Conservation (phyloP, 2,329 filamentous ascomycete genomes). For the Aspergillus jensenii region DNA sequence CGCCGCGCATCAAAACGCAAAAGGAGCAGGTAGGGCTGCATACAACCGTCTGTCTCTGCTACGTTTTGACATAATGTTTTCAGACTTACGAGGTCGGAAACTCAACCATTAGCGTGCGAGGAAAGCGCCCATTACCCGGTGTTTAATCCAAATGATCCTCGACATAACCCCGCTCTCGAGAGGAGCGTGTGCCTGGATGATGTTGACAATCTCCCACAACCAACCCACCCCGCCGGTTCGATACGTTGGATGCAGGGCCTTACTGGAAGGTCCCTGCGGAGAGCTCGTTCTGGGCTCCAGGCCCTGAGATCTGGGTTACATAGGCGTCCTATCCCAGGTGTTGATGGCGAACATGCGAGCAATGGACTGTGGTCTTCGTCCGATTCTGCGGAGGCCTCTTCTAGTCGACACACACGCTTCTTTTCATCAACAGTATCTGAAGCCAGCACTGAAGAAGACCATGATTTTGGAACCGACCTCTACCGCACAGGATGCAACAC, state of each 20-base stretch:
- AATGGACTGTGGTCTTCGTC: conserved; percentile 14
- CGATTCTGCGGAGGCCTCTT: conserved; percentile 22
- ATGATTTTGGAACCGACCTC: conserved; percentile 27
- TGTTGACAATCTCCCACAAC: conserved; percentile 12
- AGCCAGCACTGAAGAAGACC: conserved; percentile 30
- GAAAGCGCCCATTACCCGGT: conserved; percentile 37
- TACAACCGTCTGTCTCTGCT: background rate
- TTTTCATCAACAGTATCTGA: conserved; percentile 27
- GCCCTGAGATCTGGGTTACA: conserved; percentile 29
- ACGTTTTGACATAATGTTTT: background rate
- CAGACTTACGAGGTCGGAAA: conserved; percentile 13
- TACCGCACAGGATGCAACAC: conserved; percentile 24
- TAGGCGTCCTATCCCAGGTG: conserved; percentile 15
- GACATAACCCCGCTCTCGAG: conserved; percentile 31
- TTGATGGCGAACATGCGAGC: background rate
- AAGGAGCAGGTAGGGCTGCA: conserved; percentile 23
- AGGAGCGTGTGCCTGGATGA: conserved; percentile 13
- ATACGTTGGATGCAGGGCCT: conserved; percentile 27
- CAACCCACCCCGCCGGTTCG: conserved; percentile 18
- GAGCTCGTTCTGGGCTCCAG: conserved; percentile 31
- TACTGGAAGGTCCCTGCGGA: conserved; percentile 30
- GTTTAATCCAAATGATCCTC: conserved; percentile 36
- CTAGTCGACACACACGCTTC: conserved; percentile 10
- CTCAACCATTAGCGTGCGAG: conserved; percentile 25
- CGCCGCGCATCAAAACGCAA: conserved; percentile 19